Conservation (phyloP, 371 early-diverging fungal species). For the Rhizomucor pusillus region DNA sequence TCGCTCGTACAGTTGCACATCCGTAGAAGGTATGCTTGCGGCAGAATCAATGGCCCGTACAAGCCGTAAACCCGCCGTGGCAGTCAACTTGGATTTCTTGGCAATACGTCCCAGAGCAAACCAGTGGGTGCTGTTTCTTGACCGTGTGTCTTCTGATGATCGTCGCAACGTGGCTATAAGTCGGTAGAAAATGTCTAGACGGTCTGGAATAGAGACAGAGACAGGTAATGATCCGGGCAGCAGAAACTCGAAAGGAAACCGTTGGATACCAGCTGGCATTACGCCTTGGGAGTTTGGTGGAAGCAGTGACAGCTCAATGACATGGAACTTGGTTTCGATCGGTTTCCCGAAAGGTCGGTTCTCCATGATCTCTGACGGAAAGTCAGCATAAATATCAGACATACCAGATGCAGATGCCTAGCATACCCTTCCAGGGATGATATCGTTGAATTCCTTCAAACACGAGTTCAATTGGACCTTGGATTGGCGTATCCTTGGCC, state of each 20-base stretch:
- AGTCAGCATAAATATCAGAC: conserved; percentile 2
- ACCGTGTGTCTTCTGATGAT: conserved; percentile 1
- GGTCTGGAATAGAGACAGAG: conserved; percentile 22
- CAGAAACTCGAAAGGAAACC: conserved; percentile 45
- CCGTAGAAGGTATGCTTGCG: conserved; percentile 3
- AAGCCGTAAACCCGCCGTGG: conserved; percentile 5
- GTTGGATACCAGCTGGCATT: conserved; percentile 37
- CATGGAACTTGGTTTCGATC: conserved; percentile 32
- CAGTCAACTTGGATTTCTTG: conserved; percentile 7
- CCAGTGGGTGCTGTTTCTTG: too few species aligned
- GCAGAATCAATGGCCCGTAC: conserved; percentile 8
- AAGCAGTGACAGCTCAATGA: conserved; percentile 28
- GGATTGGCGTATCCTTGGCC: conserved; percentile 25
- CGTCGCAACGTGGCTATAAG: conserved; percentile 13
- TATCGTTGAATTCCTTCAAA: conserved; percentile 36
- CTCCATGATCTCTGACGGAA: conserved; percentile 28
- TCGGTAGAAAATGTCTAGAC: conserved; percentile 36
- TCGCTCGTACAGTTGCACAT: background rate
- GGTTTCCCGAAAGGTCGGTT: conserved; percentile 12
- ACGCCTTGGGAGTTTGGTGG: conserved; percentile 36
- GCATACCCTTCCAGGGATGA: conserved; percentile 35
- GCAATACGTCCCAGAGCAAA: conserved; percentile 4
- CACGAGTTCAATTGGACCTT: conserved; percentile 35
- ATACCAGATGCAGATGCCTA: background rate
- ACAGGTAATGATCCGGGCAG: conserved; percentile 34